These are phyloP conservation scores for Evansstolkia leycettana DNA, from an alignment of 495 filamentous ascomycete genomes.

Conservation along the genomic window DNA sequence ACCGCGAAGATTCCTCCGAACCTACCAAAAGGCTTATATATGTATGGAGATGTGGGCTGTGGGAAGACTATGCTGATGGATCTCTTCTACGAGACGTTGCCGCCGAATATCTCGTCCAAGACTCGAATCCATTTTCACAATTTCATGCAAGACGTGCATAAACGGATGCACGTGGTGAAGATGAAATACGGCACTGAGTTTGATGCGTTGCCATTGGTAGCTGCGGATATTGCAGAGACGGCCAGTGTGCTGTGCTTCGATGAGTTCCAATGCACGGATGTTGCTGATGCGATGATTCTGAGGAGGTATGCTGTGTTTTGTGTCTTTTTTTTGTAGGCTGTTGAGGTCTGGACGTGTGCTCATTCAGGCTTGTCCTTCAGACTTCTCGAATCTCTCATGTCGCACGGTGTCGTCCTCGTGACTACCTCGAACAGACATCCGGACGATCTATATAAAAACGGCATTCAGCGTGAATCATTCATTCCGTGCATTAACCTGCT, in stretches of 20 bases:
- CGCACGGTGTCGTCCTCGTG: conserved; percentile 88
- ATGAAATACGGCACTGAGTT: conserved; percentile 80
- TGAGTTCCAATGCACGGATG: conserved; percentile 98
- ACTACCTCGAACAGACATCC: conserved; percentile 97
- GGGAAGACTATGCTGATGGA: conserved; percentile 99
- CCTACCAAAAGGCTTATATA: conserved; percentile 80
- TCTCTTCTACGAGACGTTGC: conserved; percentile 91
- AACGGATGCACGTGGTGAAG: conserved; percentile 79
- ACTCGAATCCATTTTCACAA: conserved; percentile 98
- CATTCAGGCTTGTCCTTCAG: conserved; percentile 20
- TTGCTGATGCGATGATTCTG: conserved; percentile 97
- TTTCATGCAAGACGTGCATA: conserved; percentile 99
- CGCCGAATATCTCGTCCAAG: conserved; percentile 65
- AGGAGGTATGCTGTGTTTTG: conserved; percentile 39
- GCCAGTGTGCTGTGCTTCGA: conserved; percentile 90
- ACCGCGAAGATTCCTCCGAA: conserved; percentile 47
- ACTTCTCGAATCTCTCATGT: conserved; percentile 81
- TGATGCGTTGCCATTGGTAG: conserved; percentile 84
- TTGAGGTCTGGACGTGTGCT: background rate
- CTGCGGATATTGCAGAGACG: conserved; percentile 78
- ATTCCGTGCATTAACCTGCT: conserved; percentile 91
- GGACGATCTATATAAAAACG: conserved; percentile 93
- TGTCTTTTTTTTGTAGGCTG: background rate
- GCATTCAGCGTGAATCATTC: conserved; percentile 90
- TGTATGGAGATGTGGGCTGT: conserved; percentile 94